A percentile compares a stretch with the other conserved stretches of the same genome.
Evolutionary conservation across 345 rosid species (phyloP).

Genomic region (Physaria fendleri): DNA sequence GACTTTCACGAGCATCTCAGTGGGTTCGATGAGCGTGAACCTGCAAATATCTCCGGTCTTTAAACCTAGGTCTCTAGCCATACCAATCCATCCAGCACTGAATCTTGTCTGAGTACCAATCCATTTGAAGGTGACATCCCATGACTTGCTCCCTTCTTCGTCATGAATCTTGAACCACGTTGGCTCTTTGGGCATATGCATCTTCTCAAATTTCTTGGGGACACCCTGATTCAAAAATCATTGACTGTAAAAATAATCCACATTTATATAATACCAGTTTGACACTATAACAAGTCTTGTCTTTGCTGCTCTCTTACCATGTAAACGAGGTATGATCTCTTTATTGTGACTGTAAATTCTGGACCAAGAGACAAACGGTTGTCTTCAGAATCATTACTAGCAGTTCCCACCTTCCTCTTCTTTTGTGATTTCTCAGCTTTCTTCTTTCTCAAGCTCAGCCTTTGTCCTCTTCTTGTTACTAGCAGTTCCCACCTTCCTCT

Average conservation of each 20-base stretch:
- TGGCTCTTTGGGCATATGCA: slow-evolving; percentile 1
- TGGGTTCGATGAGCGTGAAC: too few relatives aligned
- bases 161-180: slow-evolving; percentile 2
- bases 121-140: slow-evolving; percentile 10
- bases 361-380: slow-evolving; percentile 2
- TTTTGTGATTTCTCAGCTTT: background rate
- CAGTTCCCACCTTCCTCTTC: slow-evolving; percentile 1
- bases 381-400: background rate
- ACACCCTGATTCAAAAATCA: background rate
- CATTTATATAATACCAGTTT: background rate
- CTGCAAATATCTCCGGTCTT: too few relatives aligned
- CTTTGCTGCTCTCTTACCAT: slow-evolving; percentile 17
- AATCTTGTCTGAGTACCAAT: slow-evolving; percentile 9
- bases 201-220: background rate
- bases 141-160: background rate
- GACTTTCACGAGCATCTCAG: too few relatives aligned
- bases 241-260: background rate
- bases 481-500: background rate
- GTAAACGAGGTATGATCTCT: slow-evolving; percentile 9
- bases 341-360: slow-evolving; percentile 8
- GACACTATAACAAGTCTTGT: background rate
- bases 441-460: slow-evolving; percentile 4
- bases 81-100: too few relatives aligned
- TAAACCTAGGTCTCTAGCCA: too few relatives aligned
- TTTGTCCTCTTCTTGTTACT: slow-evolving; percentile 1